These are phyloP conservation scores for Calcarisporium arbuscula DNA, from an alignment of 2,329 filamentous ascomycete species.

Conservation along the genomic window DNA sequence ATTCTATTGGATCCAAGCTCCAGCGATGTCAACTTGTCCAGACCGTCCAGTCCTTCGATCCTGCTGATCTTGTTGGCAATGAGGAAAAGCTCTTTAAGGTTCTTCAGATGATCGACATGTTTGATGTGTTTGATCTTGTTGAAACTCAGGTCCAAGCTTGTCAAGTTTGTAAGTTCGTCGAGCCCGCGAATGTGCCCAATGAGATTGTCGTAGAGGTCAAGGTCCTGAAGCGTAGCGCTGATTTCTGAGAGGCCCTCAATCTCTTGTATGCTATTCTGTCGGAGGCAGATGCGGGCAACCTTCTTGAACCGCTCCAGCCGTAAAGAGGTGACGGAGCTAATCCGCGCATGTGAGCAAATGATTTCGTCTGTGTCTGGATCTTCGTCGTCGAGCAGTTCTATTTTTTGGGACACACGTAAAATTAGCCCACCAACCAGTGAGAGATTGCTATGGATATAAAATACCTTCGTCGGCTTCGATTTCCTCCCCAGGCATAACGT, in stretches of 20 bases:
- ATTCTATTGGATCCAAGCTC: conserved; percentile 92
- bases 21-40: conserved; percentile 71
- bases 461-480: conserved; percentile 78
- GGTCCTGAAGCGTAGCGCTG: conserved; percentile 64
- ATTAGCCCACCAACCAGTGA: neutral
- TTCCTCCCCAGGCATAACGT: conserved; percentile 63
- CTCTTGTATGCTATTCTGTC: conserved; percentile 80
- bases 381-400: conserved; percentile 57
- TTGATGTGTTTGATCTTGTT: conserved; percentile 99
- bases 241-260: conserved; percentile 69
- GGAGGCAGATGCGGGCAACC: conserved; percentile 73
- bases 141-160: conserved; percentile 84
- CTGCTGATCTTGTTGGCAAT: conserved; percentile 89
- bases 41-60: conserved; percentile 76
- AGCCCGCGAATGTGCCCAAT: conserved; percentile 82
- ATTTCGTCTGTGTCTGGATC: conserved; percentile 66
- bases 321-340: conserved; percentile 70
- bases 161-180: conserved; percentile 69
- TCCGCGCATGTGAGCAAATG: conserved; percentile 80
- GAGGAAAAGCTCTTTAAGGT: conserved; percentile 80
- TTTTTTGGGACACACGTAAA: conserved; percentile 12
- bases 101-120: conserved; percentile 68
- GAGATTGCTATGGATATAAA: no score
- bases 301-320: conserved; percentile 78
- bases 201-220: conserved; percentile 96